These are phyloP conservation scores for Lasiosphaeris hirsuta DNA, from an alignment of 495 filamentous ascomycete genomes.

Conservation along the genomic window DNA sequence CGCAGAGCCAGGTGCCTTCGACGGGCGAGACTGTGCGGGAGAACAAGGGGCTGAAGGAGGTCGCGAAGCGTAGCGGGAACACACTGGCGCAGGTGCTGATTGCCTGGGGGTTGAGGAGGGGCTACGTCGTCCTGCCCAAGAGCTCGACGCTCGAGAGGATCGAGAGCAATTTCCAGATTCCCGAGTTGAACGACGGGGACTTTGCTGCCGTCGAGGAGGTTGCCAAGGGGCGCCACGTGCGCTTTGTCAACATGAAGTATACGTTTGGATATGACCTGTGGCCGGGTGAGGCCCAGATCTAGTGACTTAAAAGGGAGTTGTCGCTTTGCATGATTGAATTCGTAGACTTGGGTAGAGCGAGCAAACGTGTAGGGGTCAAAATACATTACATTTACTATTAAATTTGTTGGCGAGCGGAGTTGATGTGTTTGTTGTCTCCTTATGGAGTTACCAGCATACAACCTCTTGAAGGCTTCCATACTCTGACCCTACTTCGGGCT, in stretches of 20 bases:
- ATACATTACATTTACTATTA: no score
- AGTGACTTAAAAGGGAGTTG: no score
- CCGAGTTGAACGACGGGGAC: slow-evolving; percentile 39
- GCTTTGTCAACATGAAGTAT: slow-evolving; percentile 83
- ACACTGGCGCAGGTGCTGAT: slow-evolving; percentile 48
- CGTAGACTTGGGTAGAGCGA: no score
- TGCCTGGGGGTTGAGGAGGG: slow-evolving; percentile 42
- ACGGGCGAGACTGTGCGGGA: slow-evolving; percentile 45
- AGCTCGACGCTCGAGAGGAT: slow-evolving; percentile 64
- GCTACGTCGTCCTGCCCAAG: slow-evolving; percentile 49
- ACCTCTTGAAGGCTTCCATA: no score
- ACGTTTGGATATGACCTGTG: slow-evolving; percentile 52
- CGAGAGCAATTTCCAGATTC: slow-evolving; percentile 49
- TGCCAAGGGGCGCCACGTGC: slow-evolving; percentile 49
- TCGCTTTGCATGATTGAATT: no score
- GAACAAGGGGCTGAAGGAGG: slow-evolving; percentile 37
- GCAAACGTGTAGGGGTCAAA: no score
- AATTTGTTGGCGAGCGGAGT: no score
- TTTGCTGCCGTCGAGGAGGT: slow-evolving; percentile 41
- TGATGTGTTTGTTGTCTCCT: no score
- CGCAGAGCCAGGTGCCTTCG: slow-evolving; percentile 54
- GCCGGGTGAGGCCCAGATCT: slow-evolving; percentile 37
- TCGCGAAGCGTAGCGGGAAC: slow-evolving; percentile 38
- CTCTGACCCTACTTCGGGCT: no score
- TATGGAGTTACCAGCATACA: no score